Evolutionary conservation across 768 basidiomycete genomes (phyloP), one percentile per base, ranked within the genome.

Genomic region (Tylopilus vinaceipallidus): DNA sequence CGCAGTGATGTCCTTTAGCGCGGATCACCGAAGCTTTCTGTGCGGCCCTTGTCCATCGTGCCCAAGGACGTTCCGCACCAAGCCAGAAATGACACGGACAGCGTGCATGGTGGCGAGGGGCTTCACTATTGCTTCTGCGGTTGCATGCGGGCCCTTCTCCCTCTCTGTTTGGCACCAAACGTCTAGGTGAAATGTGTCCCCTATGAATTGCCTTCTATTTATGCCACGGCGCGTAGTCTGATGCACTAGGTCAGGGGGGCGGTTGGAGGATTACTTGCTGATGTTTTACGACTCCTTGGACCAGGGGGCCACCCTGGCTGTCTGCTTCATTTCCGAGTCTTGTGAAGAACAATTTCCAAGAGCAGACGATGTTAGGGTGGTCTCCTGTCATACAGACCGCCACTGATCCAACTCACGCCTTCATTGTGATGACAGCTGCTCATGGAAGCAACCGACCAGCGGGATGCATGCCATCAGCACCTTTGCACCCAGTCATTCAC

Each of bases 311-410:
- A 19, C 35, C 23, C 26, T 51, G 33, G 22, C 32, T 7, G 22
- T 60, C 48, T 20, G 53, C 24, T 62, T 63, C 62, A 63, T 63
- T 52, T 63, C 62, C 62, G 61, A 12, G 43, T 22, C 30, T 37
- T 54, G 54, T 9, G 54, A 57, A 33, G 50, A 46, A 22, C 20
- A 43, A 56, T 62, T 52, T 52, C 39, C 52, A 51, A 52, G 51
- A 35, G 24, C 19, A 39, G 49, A 48, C 17, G 6, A 53, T 38
- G 60, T 42, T 20, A 55, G 52, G 38, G 52, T 51, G 43, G 26
- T 48, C 30, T 42, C 48, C 39, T 50, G 48, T 52, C 49, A 42
- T 33, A 50, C 57, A 54, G 53, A 17, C 49, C 47, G 60, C 48
- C 54, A 65, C 49, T 10, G 54, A 63, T 42, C 41, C 19, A 19